Base-by-base conservation (phyloP, 2,329 filamentous ascomycete species). In the Apiospora sp. region DNA sequence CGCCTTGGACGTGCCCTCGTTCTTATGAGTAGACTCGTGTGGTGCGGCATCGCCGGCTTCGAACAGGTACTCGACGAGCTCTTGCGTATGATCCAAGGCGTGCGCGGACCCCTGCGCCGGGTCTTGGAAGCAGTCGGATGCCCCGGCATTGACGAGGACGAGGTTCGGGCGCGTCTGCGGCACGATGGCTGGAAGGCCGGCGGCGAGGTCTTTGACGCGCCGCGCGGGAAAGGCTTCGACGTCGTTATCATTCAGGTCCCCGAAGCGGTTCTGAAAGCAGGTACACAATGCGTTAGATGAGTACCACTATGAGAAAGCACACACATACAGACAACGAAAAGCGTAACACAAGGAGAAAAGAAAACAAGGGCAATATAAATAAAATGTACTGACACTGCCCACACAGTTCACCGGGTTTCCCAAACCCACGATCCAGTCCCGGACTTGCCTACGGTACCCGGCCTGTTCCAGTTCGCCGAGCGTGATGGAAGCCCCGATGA, bases 221-320 rank as follows among this genome's bases (percentile, higher is more conserved):
- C 77, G 77, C 24, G 78, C 75, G 41, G 77, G 68, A 67, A 73
- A 80, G 13, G 77, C 78, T 51, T 80, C 78, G 6, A 79, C 78
- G 54, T 80, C 78, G 72, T 80, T 80, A 72, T 80, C 78, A 68
- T 78, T 78, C 74, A 80, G 78, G 10, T 77, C 61, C 24, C 76
- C 76, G 71, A 76, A 76, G 22, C 74, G 73, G 69, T 71, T 71
- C 76, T 77, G 61, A 68, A 27, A 41, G 0, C 58, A 41, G 30
- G 22, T 16, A 61, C 54, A 12, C 30, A 19, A 58, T 6, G 4
- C 10, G 22, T 61, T 61, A 61, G 54, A 34, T 4, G 19, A 61
- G 0, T 8, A 1, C 27, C 16, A 37, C 30, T 22, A 34, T 3
- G n/a, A 3, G 54, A 58, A 34, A 10, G 7, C 14, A 34, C 27